These are phyloP conservation scores for Exophiala aquamarina DNA, from an alignment of 2,329 filamentous ascomycete genomes.

Conservation along the genomic window DNA sequence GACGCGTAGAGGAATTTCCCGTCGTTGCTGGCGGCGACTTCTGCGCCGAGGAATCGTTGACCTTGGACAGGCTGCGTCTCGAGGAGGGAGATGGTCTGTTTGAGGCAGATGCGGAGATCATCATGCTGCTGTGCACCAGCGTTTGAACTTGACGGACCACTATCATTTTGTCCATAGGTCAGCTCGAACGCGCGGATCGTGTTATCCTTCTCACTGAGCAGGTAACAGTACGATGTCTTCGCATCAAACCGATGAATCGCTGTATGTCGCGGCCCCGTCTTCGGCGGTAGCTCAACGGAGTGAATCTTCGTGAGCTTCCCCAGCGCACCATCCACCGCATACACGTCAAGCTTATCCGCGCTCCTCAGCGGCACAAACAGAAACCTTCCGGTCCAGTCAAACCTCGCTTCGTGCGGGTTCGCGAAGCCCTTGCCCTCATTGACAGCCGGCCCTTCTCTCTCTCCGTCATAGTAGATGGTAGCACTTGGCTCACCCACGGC, in stretches of 20 bases:
- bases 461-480: neutral
- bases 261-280: no score
- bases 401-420: no score
- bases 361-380: no score
- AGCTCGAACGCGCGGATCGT: conserved; percentile 8
- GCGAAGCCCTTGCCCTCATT: no score
- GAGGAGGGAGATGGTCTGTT: conserved; percentile 5
- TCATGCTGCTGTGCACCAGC: no score
- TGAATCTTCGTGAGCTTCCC: no score
- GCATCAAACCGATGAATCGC: conserved; percentile 7
- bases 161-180: neutral
- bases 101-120: conserved; percentile 2
- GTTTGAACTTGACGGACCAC: no score
- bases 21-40: conserved; percentile 13
- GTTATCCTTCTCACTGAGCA: conserved; percentile 18
- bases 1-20: conserved; percentile 17
- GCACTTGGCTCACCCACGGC: no score
- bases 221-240: conserved; percentile 11
- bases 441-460: neutral
- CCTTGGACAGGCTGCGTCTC: conserved; percentile 5
- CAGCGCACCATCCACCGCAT: no score
- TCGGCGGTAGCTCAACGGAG: no score
- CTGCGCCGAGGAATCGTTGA: conserved; percentile 7
- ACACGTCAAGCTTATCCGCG: no score
- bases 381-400: no score